A percentile compares a stretch with the other conserved stretches of the same genome.
Conservation (phyloP, 176 grass and related monocot species). For the Ensete ventricosum region DNA sequence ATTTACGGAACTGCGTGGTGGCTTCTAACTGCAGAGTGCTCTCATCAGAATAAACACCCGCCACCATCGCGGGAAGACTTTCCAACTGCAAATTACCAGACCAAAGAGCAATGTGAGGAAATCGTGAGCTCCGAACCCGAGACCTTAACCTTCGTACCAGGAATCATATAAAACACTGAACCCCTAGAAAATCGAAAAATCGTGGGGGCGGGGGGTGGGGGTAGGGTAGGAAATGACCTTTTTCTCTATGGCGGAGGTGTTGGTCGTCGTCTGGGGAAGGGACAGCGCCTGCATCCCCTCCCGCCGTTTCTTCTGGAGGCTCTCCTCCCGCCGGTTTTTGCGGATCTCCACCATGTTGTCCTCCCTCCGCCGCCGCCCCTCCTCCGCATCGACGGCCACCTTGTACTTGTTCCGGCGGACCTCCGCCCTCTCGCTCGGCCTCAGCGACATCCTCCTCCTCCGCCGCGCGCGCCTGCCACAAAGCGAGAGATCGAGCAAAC, state of each 20-base stretch:
- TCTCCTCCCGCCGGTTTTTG: conserved; percentile 88
- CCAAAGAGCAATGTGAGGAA: neutral
- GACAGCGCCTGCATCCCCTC: conserved; percentile 72
- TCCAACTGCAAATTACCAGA: conserved; percentile 55
- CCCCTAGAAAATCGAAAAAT: conserved; percentile 2
- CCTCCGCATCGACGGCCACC: conserved; percentile 85
- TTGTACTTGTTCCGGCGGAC: conserved; percentile 84
- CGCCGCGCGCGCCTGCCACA: neutral
- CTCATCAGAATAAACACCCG: conserved; percentile 76
- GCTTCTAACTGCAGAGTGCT: conserved; percentile 64
- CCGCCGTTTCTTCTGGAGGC: conserved; percentile 83
- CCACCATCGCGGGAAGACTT: conserved; percentile 85
- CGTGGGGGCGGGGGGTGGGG: neutral
- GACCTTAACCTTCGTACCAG: neutral
- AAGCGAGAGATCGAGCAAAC: neutral
- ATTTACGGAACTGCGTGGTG: conserved; percentile 83
- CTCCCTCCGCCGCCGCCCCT: conserved; percentile 83
- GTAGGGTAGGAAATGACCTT: conserved; percentile 66
- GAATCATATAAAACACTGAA: neutral
- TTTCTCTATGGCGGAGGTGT: conserved; percentile 61
- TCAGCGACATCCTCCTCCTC: conserved; percentile 44
- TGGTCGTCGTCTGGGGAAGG: conserved; percentile 7
- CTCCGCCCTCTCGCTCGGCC: conserved; percentile 67
- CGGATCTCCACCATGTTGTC: conserved; percentile 99
- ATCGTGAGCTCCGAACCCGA: neutral